Base-by-base conservation (phyloP, 208 protist species). In the Leishmania tarentolae region DNA sequence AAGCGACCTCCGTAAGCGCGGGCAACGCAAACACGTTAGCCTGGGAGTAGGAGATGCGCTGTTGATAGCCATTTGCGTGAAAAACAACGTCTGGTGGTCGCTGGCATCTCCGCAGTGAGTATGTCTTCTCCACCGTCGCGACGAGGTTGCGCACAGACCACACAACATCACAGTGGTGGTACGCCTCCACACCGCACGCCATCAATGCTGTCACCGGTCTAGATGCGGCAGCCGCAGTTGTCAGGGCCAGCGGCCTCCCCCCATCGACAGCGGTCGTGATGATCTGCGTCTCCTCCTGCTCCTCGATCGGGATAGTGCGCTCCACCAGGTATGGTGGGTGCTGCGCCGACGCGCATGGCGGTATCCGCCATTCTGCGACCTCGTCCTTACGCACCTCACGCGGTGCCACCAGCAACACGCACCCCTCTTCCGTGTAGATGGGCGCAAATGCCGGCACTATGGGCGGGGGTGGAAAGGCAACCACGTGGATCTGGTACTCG, bases 51-150 rank as follows among this genome's bases (percentile, higher is more conserved):
- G 80, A 50, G 21, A 75, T 31, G 24, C 66, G 61, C 57, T 57
- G 77, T 76, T 93, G 89, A 42, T 65, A 65, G 31, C 56, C 82
- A 42, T 47, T 86, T 82, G 37, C 83, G 84, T 95, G 88, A 81
- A 96, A 96, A 31, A 92, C 57, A 57, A 98, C 44, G 37, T 81
- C 81, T 1, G 93, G 93, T 69, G 94, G 93, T 4, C 81, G 83
- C 75, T 93, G 88, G 78, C 93, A 98, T 74, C 94, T 93, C 6
- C 91, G 94, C 50, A 98, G 83, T 11, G 92, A 95, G 84, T 91
- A 96, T 1, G 90, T 95, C 79, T 94, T 94, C 19, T 70, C 79
- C 52, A 92, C 91, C 42, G 75, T 50, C 13, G 86, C 89, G n/a
- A 92, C 87, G 44, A 90, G 76, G 83, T 95, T 96, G 17, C 52